Evolutionary conservation across 331 rosid genomes (phyloP), one percentile per base, ranked within the genome.

Genomic region (Ulmus americana): DNA sequence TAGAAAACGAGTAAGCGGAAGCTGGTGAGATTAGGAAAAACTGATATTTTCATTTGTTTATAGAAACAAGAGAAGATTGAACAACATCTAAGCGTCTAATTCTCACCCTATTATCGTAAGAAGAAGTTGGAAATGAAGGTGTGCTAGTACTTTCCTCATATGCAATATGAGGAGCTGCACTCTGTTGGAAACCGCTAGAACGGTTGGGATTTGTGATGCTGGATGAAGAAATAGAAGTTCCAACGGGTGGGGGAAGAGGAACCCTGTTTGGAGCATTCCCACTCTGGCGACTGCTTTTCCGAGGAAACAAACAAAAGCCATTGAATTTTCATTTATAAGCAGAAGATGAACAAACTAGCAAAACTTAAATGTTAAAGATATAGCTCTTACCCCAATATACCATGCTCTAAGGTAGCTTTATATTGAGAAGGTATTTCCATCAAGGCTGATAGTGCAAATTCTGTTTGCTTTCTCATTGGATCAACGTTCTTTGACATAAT

Each of bases 351-450:
- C 11, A 54, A 64, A 57, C 14, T 35, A 55, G 50, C 16, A 41
- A 45, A 44, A 38, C 3, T 58, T 1, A 5, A 40, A 46, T 9
- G 1, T 35, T 40, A 38, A 38, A 38, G 54, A 39, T 61, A 39
- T 1, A n/a, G 54, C 3, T 47, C 51, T 74, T 86, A 88, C 97
- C 96, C 96, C 65, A 92, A 70, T 56, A 92, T 40, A 35, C 96
- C 90, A 45, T 78, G 98, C 67, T 87, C 96, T 16, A 92, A 50
- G 75, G 95, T 92, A 64, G 96, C 96, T 82, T 86, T 83, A 41
- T 92, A 89, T 43, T 92, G 98, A 70, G 94, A 77, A 71, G 98
- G 98, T 71, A 92, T 92, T 83, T 92, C 95, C 98, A 92, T 92
- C 80, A 92, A 74, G 73, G 98, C 86, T 67, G 87, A 60, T 42